Percentiles rank a stretch among this genome's conserved stretches.
Conservation (phyloP, 176 grass and related monocot genomes). For the Zizania latifolia region DNA sequence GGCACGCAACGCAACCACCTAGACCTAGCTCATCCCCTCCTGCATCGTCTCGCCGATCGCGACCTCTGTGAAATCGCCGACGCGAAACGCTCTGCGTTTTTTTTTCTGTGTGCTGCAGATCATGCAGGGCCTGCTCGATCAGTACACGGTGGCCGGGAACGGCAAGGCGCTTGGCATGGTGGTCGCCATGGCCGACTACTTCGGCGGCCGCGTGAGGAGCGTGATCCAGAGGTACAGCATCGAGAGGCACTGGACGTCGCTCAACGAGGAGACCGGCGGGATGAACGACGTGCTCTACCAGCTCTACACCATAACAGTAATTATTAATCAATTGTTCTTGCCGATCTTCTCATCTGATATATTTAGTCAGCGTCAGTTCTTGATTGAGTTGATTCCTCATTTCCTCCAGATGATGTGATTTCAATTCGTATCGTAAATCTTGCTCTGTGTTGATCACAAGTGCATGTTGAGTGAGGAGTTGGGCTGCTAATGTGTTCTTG, state of each 20-base stretch:
- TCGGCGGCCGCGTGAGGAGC: conserved; percentile 57
- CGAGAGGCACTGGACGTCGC: conserved; percentile 79
- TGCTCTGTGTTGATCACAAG: not conserved
- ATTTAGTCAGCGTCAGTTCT: no score
- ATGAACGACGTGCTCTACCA: conserved; percentile 99
- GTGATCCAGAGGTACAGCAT: conserved; percentile 66
- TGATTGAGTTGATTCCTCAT: no score
- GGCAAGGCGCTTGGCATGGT: conserved; percentile 58
- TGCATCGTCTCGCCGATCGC: no score
- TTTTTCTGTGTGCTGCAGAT: conserved; percentile 39
- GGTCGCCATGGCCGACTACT: conserved; percentile 80
- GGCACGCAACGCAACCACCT: conserved; percentile 15
- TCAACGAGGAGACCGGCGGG: conserved; percentile 96
- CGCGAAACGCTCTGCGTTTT: no score
- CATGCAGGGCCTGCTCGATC: conserved; percentile 90
- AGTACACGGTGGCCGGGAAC: conserved; percentile 60
- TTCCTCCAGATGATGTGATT: no score
- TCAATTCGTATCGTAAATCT: no score
- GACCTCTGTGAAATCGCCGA: no score
- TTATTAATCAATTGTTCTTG: no score
- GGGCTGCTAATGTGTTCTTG: not conserved
- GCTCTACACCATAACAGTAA: conserved; percentile 78
- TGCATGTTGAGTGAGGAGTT: not conserved
- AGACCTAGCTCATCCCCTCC: no score
- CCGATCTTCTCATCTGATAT: no score